phyloP scores from a whole-genome alignment of 208 protist species.

The Wallacemonas sp. region DNA sequence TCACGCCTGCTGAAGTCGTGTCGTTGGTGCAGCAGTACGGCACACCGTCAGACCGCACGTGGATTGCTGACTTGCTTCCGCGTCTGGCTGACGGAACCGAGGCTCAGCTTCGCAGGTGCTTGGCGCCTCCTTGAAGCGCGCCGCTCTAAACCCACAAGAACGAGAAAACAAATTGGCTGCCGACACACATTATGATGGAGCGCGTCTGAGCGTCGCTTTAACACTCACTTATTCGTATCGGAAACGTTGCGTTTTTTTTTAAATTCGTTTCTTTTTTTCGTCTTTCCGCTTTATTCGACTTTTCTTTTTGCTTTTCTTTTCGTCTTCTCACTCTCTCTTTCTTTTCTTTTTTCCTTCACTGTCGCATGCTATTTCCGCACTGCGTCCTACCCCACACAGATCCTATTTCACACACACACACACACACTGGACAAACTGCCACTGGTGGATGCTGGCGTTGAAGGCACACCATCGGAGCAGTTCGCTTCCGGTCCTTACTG shows the following conservation, averaged over 20 bases:
- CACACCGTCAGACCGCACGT: background rate
- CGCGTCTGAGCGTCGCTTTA: too few species aligned
- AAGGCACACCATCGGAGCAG: too few species aligned
- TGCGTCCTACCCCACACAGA: conserved; percentile 8
- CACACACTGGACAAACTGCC: too few species aligned
- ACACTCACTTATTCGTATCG: too few species aligned
- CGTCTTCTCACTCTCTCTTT: background rate
- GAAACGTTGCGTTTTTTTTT: too few species aligned
- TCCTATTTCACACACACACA: too few species aligned
- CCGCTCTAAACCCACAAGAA: too few species aligned
- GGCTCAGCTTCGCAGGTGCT: background rate
- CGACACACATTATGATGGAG: too few species aligned
- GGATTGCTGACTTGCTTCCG: background rate
- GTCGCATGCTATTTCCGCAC: conserved; percentile 4
- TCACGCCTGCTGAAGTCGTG: conserved; percentile 26
- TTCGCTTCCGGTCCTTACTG: too few species aligned
- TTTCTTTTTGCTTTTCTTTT: conserved; percentile 19
- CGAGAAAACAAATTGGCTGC: too few species aligned
- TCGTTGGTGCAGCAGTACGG: conserved; percentile 51
- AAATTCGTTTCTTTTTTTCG: background rate
- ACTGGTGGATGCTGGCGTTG: too few species aligned
- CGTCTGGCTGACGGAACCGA: background rate
- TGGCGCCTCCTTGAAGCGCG: too few species aligned
- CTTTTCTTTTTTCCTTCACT: conserved; percentile 11
- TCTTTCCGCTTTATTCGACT: conserved; percentile 6